Evolutionary conservation across 352 stramenopile species (phyloP), one percentile per base, ranked within the genome.

Genomic region (Globisporangium lucens): DNA sequence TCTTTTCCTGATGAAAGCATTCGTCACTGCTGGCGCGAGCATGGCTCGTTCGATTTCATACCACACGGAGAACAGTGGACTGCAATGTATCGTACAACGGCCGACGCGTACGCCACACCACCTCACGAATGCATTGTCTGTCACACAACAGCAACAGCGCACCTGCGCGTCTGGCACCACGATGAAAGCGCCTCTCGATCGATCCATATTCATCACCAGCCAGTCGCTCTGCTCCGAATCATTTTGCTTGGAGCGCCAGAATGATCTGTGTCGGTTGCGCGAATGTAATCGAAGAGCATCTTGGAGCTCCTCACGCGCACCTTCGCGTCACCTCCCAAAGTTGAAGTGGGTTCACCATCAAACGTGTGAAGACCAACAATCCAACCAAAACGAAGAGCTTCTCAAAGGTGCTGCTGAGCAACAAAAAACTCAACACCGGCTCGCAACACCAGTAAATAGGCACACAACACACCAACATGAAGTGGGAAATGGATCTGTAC

Each of bases 331-430:
- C 56, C 24, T 62, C 35, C 15, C 10, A 36, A 62, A 51, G 56
- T 62, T 62, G 56, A 62, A 62, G 56, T 62, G 56, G 35, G 56
- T 33, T 20, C 12, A 61, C 9, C 27, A 10, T 15, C 27, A 61
- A 61, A 61, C 20, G 56, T 35, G 56, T 60, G 55, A 29, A 41
- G 12, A 22, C 35, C 10, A 60, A 3, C 22, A 9, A 17, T 24
- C 55, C 55, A 13, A 47, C 13, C 38, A 46, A 43, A 49, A 61
- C 17, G 56, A 29, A 35, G 22, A 57, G 52, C 52, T 57, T 0
- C 52, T 22, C 47, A 55, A 43, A 43, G 36, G 12, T 12, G 35
- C 8, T 24, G 38, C 15, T 17, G 38, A 46, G 38, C 38, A 8
- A 47, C 13, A 47, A 24, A 24, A 24, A 20, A 13, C 8, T 4